Percentiles rank a stretch among this genome's conserved stretches.
phyloP scores from a whole-genome alignment of 805 yeast species.

The Candida gorgasii region DNA sequence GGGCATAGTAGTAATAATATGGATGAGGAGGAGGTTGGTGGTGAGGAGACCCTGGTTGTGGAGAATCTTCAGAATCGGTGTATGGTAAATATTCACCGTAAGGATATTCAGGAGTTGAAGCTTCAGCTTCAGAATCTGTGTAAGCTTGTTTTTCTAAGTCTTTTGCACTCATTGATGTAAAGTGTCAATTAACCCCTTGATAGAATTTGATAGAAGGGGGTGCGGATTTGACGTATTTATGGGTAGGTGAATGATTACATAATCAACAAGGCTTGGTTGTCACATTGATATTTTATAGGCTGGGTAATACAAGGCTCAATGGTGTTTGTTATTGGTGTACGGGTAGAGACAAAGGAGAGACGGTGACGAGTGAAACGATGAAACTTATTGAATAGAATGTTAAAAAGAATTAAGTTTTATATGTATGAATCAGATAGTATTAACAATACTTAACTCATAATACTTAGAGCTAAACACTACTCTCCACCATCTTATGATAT shows the following conservation, averaged over 20 bases:
- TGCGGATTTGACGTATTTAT: not conserved
- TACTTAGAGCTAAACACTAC: no score
- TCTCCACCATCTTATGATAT: constrained; percentile 30
- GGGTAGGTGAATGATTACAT: not conserved
- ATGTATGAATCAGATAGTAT: no score
- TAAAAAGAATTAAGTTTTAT: no score
- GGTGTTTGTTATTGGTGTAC: no score
- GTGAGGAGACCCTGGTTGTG: not conserved
- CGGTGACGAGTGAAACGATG: no score
- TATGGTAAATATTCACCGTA: constrained; percentile 1
- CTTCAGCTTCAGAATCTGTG: not conserved
- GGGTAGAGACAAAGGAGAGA: no score
- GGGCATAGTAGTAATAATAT: no score
- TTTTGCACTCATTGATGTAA: constrained; percentile 1
- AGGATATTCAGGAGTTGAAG: constrained; percentile 5
- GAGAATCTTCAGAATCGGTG: no score
- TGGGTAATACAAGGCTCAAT: no score
- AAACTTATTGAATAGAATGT: no score
- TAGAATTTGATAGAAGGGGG: not conserved
- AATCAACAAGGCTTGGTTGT: not conserved
- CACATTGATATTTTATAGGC: no score
- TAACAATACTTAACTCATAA: not conserved
- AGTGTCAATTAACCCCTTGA: not conserved
- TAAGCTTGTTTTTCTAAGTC: constrained; percentile 9
- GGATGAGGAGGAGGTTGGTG: not conserved